Evolutionary conservation across 2,329 filamentous ascomycete genomes (phyloP).

Genomic region (Ascochyta fabae): DNA sequence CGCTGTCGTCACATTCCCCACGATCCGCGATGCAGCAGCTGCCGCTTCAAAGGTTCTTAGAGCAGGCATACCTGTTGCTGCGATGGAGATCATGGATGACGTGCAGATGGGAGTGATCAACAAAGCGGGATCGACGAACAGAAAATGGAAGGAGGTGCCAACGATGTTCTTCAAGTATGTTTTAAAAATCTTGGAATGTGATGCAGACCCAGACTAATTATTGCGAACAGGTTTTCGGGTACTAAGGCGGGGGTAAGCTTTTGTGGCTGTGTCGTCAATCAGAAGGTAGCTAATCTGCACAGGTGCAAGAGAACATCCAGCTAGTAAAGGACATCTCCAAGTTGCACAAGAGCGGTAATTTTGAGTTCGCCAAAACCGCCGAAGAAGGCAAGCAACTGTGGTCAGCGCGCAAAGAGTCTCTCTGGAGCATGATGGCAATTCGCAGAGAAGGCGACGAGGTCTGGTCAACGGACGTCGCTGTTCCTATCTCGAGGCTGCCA

Average conservation of each 20-base stretch:
- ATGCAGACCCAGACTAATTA: constrained; percentile 28
- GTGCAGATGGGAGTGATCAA: constrained; percentile 87
- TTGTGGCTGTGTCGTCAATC: constrained; percentile 16
- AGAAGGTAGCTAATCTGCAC: constrained; percentile 36
- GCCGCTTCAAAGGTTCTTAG: constrained; percentile 80
- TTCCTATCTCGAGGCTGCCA: constrained; percentile 65
- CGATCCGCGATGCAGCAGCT: constrained; percentile 75
- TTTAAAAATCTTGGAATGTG: background rate
- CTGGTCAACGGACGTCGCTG: constrained; percentile 68
- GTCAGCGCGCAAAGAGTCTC: constrained; percentile 65
- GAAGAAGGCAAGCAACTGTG: constrained; percentile 63
- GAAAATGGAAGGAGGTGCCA: constrained; percentile 76
- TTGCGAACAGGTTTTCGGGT: constrained; percentile 66
- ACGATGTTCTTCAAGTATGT: constrained; percentile 81
- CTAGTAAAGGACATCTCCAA: constrained; percentile 73
- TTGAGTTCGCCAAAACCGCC: constrained; percentile 62
- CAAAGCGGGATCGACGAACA: constrained; percentile 71
- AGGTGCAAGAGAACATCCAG: constrained; percentile 76
- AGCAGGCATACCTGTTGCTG: constrained; percentile 73
- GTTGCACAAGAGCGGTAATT: constrained; percentile 61
- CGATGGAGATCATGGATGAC: constrained; percentile 88
- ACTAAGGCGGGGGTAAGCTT: constrained; percentile 67
- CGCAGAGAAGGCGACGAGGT: constrained; percentile 63
- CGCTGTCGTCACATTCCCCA: constrained; percentile 79
- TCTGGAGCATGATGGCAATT: constrained; percentile 67